These are phyloP conservation scores for Ocimum tenuiflorum DNA, from an alignment of 257 asterid species.

Conservation along the genomic window DNA sequence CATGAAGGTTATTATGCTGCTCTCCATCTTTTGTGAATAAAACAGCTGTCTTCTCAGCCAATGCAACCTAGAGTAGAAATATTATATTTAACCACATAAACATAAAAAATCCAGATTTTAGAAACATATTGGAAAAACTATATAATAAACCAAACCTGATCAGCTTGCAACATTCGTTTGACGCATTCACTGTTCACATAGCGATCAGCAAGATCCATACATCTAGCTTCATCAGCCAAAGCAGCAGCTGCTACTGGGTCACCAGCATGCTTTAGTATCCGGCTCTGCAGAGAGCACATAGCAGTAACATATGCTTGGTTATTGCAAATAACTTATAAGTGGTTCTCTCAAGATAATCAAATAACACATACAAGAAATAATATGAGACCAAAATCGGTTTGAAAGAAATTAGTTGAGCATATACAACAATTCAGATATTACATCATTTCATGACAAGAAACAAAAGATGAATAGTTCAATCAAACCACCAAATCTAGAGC, in stretches of 20 bases:
- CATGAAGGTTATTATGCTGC: slow-evolving; percentile 90
- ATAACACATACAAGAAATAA: not conserved
- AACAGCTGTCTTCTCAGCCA: slow-evolving; percentile 91
- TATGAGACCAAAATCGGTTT: no score
- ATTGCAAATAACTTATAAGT: not conserved
- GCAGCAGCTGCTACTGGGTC: slow-evolving; percentile 82
- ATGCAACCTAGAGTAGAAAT: slow-evolving; percentile 51
- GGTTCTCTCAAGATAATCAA: not conserved
- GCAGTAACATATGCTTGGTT: slow-evolving; percentile 7
- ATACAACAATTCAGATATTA: not conserved
- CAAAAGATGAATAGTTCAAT: not conserved
- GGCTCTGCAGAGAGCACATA: slow-evolving; percentile 54
- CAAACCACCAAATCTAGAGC: not conserved
- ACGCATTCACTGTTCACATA: slow-evolving; percentile 93
- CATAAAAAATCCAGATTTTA: not conserved
- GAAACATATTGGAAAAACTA: not conserved
- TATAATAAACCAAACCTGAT: slow-evolving; percentile 49
- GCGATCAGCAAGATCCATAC: slow-evolving; percentile 99
- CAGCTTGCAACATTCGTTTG: slow-evolving; percentile 98
- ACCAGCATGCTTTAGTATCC: slow-evolving; percentile 94
- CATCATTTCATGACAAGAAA: not conserved
- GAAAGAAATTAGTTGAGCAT: not conserved
- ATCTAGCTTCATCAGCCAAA: slow-evolving; percentile 97
- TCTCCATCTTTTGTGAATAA: slow-evolving; percentile 97
- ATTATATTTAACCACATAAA: slow-evolving; percentile 4